Evolutionary conservation across 495 filamentous ascomycete species (phyloP).

Genomic region (Lepidopterella palustris): DNA sequence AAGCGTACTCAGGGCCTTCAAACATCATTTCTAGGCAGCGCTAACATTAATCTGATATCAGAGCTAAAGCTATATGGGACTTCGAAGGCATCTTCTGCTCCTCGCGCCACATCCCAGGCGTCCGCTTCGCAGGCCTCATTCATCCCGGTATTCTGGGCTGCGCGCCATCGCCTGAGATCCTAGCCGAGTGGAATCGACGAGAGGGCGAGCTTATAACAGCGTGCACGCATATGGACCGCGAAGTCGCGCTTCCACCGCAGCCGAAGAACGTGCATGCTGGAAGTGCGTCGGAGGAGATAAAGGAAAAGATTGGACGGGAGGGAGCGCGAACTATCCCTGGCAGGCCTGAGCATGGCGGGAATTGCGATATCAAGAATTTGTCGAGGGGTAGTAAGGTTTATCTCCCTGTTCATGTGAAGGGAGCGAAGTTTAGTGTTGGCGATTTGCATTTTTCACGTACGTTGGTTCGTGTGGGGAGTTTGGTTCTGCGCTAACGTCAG

Average conservation of each 20-base stretch:
- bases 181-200: slow-evolving; percentile 73
- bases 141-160: slow-evolving; percentile 93
- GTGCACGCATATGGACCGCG: slow-evolving; percentile 56
- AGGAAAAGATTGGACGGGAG: slow-evolving; percentile 72
- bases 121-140: slow-evolving; percentile 52
- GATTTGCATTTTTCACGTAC: slow-evolving; percentile 77
- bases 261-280: slow-evolving; percentile 68
- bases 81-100: slow-evolving; percentile 94
- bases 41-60: slow-evolving; percentile 24
- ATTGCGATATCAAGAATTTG: slow-evolving; percentile 82
- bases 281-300: slow-evolving; percentile 52
- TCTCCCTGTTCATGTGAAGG: slow-evolving; percentile 76
- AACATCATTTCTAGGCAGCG: neutral
- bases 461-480: slow-evolving; percentile 12
- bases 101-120: slow-evolving; percentile 73
- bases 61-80: slow-evolving; percentile 96
- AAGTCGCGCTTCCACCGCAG: slow-evolving; percentile 75
- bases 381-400: slow-evolving; percentile 81
- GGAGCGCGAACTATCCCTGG: slow-evolving; percentile 86
- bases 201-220: slow-evolving; percentile 72
- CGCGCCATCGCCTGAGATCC: slow-evolving; percentile 65
- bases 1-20: slow-evolving; percentile 38
- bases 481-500: neutral
- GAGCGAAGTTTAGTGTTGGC: slow-evolving; percentile 89
- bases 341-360: slow-evolving; percentile 57